These are phyloP conservation scores for Elsinoe perseae DNA, from an alignment of 2,329 filamentous ascomycete genomes.

Conservation along the genomic window DNA sequence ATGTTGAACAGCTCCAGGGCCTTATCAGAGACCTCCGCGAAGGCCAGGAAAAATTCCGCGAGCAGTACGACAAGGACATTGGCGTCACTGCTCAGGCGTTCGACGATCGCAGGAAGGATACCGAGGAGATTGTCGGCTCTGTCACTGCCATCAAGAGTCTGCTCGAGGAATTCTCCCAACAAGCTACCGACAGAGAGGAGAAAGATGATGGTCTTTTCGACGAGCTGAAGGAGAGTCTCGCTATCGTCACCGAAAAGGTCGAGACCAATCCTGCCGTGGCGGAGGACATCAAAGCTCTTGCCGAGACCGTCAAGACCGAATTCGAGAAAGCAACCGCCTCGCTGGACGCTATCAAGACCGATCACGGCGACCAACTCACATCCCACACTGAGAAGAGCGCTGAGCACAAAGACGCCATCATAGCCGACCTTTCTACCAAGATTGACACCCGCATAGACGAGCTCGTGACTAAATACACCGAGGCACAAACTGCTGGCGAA, in stretches of 20 bases:
- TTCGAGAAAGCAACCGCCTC: slow-evolving; percentile 79
- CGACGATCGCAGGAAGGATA: slow-evolving; percentile 77
- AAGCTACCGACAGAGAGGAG: slow-evolving; percentile 68
- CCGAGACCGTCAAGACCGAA: slow-evolving; percentile 69
- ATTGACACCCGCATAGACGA: slow-evolving; percentile 73
- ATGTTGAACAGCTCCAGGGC: slow-evolving; percentile 57
- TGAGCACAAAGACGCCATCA: slow-evolving; percentile 48
- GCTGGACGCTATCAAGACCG: slow-evolving; percentile 73
- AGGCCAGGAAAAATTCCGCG: slow-evolving; percentile 59
- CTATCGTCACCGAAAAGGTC: slow-evolving; percentile 63
- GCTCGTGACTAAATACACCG: slow-evolving; percentile 80
- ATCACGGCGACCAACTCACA: slow-evolving; percentile 56
- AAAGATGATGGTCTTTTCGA: slow-evolving; percentile 54
- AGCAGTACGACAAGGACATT: slow-evolving; percentile 65
- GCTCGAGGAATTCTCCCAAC: slow-evolving; percentile 68
- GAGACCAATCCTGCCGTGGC: slow-evolving; percentile 39
- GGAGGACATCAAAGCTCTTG: slow-evolving; percentile 50
- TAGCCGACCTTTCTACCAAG: slow-evolving; percentile 48
- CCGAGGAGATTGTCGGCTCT: slow-evolving; percentile 66
- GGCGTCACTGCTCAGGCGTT: slow-evolving; percentile 70
- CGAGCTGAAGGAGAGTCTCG: slow-evolving; percentile 43
- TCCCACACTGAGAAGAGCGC: slow-evolving; percentile 52
- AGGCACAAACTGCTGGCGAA: slow-evolving; percentile 69
- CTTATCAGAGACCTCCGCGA: slow-evolving; percentile 46
- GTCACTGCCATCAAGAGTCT: slow-evolving; percentile 71